phyloP scores from a whole-genome alignment of 768 basidiomycete genomes.

The Lactarius pseudohatsudake region DNA sequence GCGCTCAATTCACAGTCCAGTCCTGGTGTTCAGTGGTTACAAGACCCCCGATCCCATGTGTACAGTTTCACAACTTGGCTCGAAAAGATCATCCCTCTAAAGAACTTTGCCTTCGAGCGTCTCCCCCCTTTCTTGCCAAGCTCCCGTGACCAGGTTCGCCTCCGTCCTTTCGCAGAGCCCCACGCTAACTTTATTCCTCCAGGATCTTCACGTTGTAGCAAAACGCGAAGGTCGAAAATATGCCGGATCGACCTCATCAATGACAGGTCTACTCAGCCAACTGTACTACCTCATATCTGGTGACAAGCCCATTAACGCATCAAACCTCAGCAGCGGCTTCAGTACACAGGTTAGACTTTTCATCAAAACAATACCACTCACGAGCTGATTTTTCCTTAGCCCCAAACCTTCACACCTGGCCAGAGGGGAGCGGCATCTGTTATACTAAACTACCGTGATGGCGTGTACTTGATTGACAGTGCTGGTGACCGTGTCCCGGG shows the following conservation, averaged over 20 bases:
- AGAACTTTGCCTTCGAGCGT: conserved; percentile 83
- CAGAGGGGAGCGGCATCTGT: conserved; percentile 77
- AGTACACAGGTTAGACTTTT: conserved; percentile 50
- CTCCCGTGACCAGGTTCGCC: conserved; percentile 66
- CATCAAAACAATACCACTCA: background rate
- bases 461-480: conserved; percentile 67
- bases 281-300: conserved; percentile 86
- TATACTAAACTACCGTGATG: conserved; percentile 60
- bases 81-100: conserved; percentile 70
- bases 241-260: conserved; percentile 86
- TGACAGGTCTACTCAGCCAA: conserved; percentile 81
- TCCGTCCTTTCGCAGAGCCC: background rate
- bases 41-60: conserved; percentile 80
- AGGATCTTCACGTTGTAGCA: conserved; percentile 70
- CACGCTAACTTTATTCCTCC: background rate
- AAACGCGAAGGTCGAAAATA: conserved; percentile 58
- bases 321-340: conserved; percentile 61
- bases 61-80: conserved; percentile 82
- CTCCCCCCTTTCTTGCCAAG: conserved; percentile 73
- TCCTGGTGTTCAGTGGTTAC: conserved; percentile 85
- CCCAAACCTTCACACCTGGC: conserved; percentile 67
- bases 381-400: conserved; percentile 38
- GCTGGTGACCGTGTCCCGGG: conserved; percentile 41
- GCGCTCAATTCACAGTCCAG: conserved; percentile 40
- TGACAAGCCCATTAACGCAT: conserved; percentile 62